Evolutionary conservation across 129 eudicot genomes (phyloP).

Genomic region (Smallanthus sonchifolius): DNA sequence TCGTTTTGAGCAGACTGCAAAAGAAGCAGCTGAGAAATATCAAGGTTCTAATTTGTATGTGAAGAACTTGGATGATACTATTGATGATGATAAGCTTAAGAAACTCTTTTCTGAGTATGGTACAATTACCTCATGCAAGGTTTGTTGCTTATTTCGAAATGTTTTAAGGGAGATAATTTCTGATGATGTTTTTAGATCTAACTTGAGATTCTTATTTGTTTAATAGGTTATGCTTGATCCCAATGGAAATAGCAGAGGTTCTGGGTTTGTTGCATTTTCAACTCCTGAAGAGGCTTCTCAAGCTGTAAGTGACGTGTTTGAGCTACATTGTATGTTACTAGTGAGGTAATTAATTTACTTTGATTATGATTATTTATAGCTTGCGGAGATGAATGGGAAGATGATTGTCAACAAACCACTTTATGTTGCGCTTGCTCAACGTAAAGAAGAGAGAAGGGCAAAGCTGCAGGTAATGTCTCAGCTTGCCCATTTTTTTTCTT

Average conservation of each 20-base stretch:
- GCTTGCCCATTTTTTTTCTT: not conserved
- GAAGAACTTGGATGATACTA: not conserved
- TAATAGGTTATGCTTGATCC: constrained; percentile 66
- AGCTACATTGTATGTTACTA: not conserved
- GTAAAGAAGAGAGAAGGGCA: constrained; percentile 1
- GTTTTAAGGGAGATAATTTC: not conserved
- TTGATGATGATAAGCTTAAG: not conserved
- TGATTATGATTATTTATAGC: not conserved
- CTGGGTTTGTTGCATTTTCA: constrained; percentile 70
- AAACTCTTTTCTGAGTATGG: not conserved
- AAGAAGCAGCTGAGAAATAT: constrained; percentile 30
- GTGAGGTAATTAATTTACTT: not conserved
- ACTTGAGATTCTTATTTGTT: not conserved
- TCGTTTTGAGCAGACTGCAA: constrained; percentile 34
- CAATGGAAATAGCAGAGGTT: constrained; percentile 63
- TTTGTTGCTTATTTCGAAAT: not conserved
- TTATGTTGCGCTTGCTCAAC: not conserved
- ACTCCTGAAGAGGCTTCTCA: constrained; percentile 60
- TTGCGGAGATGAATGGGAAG: not conserved
- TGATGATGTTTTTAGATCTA: not conserved
- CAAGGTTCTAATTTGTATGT: constrained; percentile 34
- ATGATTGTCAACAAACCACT: not conserved
- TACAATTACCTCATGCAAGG: constrained; percentile 47
- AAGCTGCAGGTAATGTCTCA: not conserved
- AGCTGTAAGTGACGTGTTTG: constrained; percentile 45